Conservation (phyloP, 371 early-diverging fungal genomes). For the Rhizomucor pusillus region DNA sequence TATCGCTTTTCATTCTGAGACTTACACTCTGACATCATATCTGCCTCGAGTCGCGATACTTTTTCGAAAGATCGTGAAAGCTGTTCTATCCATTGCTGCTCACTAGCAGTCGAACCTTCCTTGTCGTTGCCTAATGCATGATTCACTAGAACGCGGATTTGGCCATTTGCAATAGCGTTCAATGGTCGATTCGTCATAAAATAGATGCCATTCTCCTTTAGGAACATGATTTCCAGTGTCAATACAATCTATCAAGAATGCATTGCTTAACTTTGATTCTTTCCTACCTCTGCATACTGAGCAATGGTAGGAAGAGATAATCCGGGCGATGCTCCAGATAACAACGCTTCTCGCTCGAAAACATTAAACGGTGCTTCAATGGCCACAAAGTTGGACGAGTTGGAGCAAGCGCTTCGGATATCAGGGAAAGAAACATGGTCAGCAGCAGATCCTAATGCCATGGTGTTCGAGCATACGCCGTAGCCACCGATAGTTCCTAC, state of each 20-base stretch:
- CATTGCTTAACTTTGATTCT: neutral
- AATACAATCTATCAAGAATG: neutral
- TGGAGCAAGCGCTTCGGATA: slow-evolving; percentile 31
- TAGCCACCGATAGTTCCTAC: slow-evolving; percentile 63
- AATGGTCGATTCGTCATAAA: slow-evolving; percentile 74
- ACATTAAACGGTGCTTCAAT: slow-evolving; percentile 75
- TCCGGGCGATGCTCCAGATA: slow-evolving; percentile 16
- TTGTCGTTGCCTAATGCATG: slow-evolving; percentile 32
- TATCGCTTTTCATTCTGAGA: too few relatives aligned
- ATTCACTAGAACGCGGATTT: slow-evolving; percentile 59
- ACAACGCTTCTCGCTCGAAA: slow-evolving; percentile 65
- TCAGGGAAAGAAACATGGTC: slow-evolving; percentile 58
- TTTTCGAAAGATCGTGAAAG: slow-evolving; percentile 50
- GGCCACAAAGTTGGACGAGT: slow-evolving; percentile 55
- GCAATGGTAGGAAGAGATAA: slow-evolving; percentile 36
- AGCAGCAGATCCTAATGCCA: slow-evolving; percentile 55
- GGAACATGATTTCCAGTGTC: neutral
- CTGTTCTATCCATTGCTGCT: slow-evolving; percentile 45
- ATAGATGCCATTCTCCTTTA: slow-evolving; percentile 53
- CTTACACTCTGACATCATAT: slow-evolving; percentile 60
- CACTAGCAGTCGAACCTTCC: slow-evolving; percentile 19
- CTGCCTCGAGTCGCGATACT: slow-evolving; percentile 59
- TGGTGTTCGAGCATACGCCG: slow-evolving; percentile 72
- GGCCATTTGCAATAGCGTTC: slow-evolving; percentile 66
- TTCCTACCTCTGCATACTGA: slow-evolving; percentile 49